Evolutionary conservation across 176 grass and related monocot genomes (phyloP).

Genomic region (Rhynchospora pubera): DNA sequence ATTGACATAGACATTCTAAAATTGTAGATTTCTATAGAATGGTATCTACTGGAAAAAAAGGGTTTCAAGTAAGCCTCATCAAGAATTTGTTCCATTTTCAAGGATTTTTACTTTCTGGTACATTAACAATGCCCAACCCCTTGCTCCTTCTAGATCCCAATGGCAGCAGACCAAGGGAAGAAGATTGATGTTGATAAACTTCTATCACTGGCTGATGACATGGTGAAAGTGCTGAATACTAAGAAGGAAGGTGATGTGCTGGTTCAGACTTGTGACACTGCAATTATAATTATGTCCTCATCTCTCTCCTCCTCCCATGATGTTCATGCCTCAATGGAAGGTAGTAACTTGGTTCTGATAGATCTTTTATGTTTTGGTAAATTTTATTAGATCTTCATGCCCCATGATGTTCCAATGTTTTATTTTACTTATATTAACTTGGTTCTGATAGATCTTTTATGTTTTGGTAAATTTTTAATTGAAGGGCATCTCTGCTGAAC

Average conservation of each 20-base stretch:
- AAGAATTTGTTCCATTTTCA: too few relatives aligned
- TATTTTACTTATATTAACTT: neutral
- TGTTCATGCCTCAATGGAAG: conserved; percentile 31
- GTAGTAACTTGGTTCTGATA: conserved; percentile 10
- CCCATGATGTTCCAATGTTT: neutral
- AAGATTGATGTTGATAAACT: conserved; percentile 30
- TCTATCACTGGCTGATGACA: conserved; percentile 10
- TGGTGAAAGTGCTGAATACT: conserved; percentile 19
- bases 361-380: too few relatives aligned
- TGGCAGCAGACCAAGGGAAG: conserved; percentile 20
- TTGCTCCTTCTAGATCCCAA: neutral
- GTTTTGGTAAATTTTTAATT: neutral
- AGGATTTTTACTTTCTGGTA: too few relatives aligned
- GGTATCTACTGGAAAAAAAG: too few relatives aligned
- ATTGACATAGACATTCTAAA: too few relatives aligned
- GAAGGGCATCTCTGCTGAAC: neutral
- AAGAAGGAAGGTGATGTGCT: conserved; percentile 28
- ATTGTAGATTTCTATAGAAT: too few relatives aligned
- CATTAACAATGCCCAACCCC: too few relatives aligned
- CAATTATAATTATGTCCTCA: conserved; percentile 40
- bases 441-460: neutral
- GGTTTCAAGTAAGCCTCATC: too few relatives aligned
- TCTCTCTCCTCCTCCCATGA: conserved; percentile 31
- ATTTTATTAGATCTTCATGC: too few relatives aligned
- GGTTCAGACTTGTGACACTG: conserved; percentile 26